Conservation (phyloP, 306 rosid genomes). For the Vigna reflexopilosa region DNA sequence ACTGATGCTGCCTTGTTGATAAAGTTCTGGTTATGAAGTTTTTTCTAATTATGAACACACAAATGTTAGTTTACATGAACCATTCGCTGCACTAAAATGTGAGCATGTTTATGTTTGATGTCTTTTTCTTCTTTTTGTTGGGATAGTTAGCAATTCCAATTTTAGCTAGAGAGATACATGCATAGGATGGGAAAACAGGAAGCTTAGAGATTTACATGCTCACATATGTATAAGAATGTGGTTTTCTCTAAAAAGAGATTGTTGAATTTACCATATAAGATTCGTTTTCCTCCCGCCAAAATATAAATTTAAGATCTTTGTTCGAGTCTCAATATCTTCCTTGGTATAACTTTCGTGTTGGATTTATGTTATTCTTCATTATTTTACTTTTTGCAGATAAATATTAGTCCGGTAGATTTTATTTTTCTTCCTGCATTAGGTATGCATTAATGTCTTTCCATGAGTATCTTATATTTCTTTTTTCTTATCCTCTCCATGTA, state of each 20-base stretch:
- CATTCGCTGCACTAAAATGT: background rate
- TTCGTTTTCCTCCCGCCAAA: constrained; percentile 19
- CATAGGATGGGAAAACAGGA: constrained; percentile 8
- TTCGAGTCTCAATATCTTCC: constrained; percentile 8
- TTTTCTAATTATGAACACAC: background rate
- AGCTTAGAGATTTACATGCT: constrained; percentile 15
- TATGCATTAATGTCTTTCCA: constrained; percentile 30
- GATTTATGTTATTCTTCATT: constrained; percentile 7
- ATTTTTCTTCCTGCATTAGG: constrained; percentile 7
- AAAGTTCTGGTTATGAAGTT: background rate
- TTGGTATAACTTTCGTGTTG: background rate
- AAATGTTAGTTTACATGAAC: background rate
- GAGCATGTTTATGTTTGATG: background rate
- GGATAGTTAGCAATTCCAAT: constrained; percentile 10
- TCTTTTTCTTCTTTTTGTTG: background rate
- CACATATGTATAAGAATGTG: background rate
- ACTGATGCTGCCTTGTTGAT: background rate
- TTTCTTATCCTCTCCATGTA: constrained; percentile 45
- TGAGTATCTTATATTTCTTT: constrained; percentile 8
- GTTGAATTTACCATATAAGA: constrained; percentile 1
- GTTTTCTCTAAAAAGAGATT: constrained; percentile 18
- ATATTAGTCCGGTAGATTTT: constrained; percentile 15
- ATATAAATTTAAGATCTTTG: background rate
- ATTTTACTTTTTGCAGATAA: constrained; percentile 26
- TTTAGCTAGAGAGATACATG: background rate